Base-by-base conservation (phyloP, 2,329 filamentous ascomycete species). In the Phaeoacremonium minimum region DNA sequence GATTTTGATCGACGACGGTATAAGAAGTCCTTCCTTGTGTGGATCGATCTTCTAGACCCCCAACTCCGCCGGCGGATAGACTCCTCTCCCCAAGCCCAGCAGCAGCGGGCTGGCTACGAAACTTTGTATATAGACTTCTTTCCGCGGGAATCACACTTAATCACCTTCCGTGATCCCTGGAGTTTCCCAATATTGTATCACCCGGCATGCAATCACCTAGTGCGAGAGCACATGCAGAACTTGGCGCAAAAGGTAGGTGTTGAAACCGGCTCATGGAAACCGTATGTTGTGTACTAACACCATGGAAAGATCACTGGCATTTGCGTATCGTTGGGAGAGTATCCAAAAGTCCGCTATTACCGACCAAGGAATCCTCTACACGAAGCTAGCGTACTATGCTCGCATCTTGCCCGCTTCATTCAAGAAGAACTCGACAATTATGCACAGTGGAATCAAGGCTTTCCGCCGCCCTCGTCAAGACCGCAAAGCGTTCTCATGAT, bases 101-200 rank as follows among this genome's bases (percentile, higher is more conserved):
- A 87, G 47, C 79, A 85, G 52, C 87, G 95, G 43, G 80, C 78
- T n/a, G 78, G 83, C 37, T 89, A 90, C 55, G 81, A 84, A 41
- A 87, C 89, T 5, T 69, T 97, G 37, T 87, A 90, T 36, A 77
- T 95, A 57, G 86, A 96, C 60, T 98, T 84, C 60, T 91, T 81
- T 55, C 90, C 93, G 6, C 80, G 88, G 53, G 93, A 98, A 65
- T 93, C 90, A 6, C 87, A 94, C 51, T 67, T 98, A 28, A 72
- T 96, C 50, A 95, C 88, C 1, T 96, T 98, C 53, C 75, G 86
- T 55, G 91, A 98, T 56, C 91, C 93, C 1, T 95, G 85, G 82
- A 97, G 91, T 63, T 98, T 98, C 53, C 89, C 89, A 1, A 76
- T 90, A 35, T 71, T 98, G 41, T 98, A 85, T 64, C 91, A 98